Percentiles rank a stretch among this genome's conserved stretches.
These are phyloP conservation scores for Macrophomina tecta DNA, from an alignment of 2,329 filamentous ascomycete species.

Conservation along the genomic window DNA sequence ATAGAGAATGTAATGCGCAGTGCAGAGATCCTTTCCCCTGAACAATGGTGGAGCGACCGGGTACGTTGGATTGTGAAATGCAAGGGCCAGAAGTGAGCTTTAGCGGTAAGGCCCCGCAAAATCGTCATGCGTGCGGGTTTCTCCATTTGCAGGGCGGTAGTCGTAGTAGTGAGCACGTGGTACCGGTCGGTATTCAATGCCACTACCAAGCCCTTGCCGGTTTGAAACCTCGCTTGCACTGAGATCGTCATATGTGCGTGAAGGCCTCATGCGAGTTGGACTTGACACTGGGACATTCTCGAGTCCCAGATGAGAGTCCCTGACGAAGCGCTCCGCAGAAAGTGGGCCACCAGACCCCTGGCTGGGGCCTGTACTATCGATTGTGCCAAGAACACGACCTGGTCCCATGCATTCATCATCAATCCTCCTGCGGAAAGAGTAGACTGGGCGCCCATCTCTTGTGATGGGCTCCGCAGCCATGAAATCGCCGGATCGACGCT, in stretches of 20 bases:
- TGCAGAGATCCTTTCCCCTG: no score
- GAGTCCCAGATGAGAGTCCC: not conserved
- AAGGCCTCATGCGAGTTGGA: conserved; percentile 3
- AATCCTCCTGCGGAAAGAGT: conserved; percentile 8
- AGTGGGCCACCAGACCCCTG: conserved; percentile 1
- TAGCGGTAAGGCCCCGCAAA: not conserved
- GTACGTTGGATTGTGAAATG: not conserved
- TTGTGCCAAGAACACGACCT: not conserved
- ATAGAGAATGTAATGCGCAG: no score
- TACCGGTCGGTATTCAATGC: not conserved
- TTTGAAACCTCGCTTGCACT: not conserved
- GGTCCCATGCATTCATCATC: not conserved
- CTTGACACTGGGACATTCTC: not conserved
- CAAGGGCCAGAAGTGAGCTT: not conserved
- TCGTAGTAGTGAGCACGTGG: conserved; percentile 1
- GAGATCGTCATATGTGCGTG: conserved; percentile 7
- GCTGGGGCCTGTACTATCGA: not conserved
- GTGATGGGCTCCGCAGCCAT: not conserved
- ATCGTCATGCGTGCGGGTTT: not conserved
- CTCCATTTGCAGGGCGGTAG: conserved; percentile 1
- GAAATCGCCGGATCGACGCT: conserved; percentile 14
- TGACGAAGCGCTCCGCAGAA: not conserved
- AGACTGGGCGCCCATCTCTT: not conserved
- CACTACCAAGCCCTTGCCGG: not conserved
- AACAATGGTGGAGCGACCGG: no score